A percentile compares a stretch with the other conserved stretches of the same genome.
phyloP scores from a whole-genome alignment of 345 rosid species.

The Nephelium lappaceum region DNA sequence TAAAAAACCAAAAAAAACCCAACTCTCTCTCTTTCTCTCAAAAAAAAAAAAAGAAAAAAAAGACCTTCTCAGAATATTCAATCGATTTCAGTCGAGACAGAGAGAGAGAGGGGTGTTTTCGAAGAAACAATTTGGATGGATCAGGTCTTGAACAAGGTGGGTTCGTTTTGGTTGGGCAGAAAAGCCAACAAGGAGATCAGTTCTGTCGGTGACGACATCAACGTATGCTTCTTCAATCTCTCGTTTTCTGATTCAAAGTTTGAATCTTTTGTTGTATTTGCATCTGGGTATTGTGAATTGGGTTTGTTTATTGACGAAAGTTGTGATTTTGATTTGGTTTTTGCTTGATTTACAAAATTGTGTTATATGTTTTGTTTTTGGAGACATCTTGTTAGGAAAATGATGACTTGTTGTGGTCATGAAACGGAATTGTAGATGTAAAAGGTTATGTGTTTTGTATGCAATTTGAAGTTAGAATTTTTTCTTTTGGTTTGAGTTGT shows the following conservation, averaged over 20 bases:
- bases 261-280: not conserved
- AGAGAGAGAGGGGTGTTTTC: not conserved
- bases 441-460: not conserved
- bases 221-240: slow-evolving; percentile 36
- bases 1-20: not conserved
- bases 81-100: not conserved
- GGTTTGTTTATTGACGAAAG: not conserved
- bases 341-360: not conserved
- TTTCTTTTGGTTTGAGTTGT: not conserved
- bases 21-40: not conserved
- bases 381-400: not conserved
- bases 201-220: slow-evolving; percentile 88
- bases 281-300: not conserved
- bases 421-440: not conserved
- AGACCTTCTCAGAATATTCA: not conserved
- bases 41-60: too few species aligned
- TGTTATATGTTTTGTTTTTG: not conserved
- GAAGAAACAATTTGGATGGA: slow-evolving; percentile 52
- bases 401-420: not conserved
- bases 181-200: slow-evolving; percentile 77
- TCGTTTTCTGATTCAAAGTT: not conserved
- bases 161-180: slow-evolving; percentile 79
- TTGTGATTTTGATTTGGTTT: not conserved
- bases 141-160: slow-evolving; percentile 86
- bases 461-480: not conserved